phyloP scores from a whole-genome alignment of 805 yeast species.

The Starmerella stigmatis region DNA sequence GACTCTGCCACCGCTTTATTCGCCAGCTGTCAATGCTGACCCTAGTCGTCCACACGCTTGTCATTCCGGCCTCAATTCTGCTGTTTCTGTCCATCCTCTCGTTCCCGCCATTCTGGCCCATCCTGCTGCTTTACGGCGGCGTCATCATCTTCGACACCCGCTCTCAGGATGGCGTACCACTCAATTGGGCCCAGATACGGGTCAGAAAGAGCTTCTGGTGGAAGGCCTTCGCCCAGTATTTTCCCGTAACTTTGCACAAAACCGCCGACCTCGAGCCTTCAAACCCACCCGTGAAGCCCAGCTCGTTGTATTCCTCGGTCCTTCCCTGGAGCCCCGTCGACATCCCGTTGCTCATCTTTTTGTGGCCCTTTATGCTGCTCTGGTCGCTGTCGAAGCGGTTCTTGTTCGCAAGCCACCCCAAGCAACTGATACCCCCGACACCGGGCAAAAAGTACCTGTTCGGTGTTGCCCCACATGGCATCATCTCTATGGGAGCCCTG shows the following conservation, averaged over 20 bases:
- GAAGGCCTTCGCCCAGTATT: constrained; percentile 65
- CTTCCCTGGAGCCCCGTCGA: constrained; percentile 15
- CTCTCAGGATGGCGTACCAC: constrained; percentile 63
- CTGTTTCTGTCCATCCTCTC: constrained; percentile 48
- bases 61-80: constrained; percentile 44
- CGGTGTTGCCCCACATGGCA: constrained; percentile 95
- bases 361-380: constrained; percentile 18
- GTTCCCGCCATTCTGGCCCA: constrained; percentile 55
- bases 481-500: constrained; percentile 81
- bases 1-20: constrained; percentile 9
- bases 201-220: constrained; percentile 51
- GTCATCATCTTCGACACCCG: constrained; percentile 54
- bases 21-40: constrained; percentile 58
- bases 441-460: constrained; percentile 54
- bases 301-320: background rate
- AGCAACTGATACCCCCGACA: constrained; percentile 11
- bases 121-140: constrained; percentile 48
- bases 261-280: constrained; percentile 60
- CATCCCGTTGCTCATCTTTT: constrained; percentile 3
- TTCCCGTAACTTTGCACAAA: constrained; percentile 65
- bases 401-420: background rate
- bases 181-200: constrained; percentile 44
- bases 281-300: constrained; percentile 34
- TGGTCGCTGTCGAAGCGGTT: constrained; percentile 39
- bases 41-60: constrained; percentile 62